Base-by-base conservation (phyloP, 2,329 filamentous ascomycete species). In the Dactylellina cionopaga region DNA sequence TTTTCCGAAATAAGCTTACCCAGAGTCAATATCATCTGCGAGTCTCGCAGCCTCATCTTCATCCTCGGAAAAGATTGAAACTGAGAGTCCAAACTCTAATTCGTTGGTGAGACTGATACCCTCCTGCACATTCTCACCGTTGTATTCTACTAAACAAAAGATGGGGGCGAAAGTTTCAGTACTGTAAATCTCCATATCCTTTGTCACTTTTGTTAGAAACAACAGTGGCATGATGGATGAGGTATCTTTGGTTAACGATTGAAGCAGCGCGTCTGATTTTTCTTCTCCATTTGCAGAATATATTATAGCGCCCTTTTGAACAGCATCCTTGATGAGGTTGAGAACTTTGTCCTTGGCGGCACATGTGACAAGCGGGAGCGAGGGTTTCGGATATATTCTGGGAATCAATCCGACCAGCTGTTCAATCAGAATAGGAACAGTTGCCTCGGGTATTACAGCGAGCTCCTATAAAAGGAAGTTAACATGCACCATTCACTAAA, bases 161-260 rank as follows among this genome's bases (percentile, higher is more conserved):
- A 86, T 87, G 0, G 92, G 91, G 0, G 90, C 92, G 76, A 96
- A 96, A 0, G 87, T 90, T 80, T 96, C 92, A 0, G 85, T 88
- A 75, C 85, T 81, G 80, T 89, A 94, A 13, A 96, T 81, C 63
- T 91, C 88, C 91, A 94, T 95, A 0, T 86, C 84, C 74, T 85
- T 84, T 25, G 81, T 89, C 13, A 93, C 88, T 68, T 85, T 85
- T 25, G 86, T 86, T 0, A 96, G 81, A 62, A 94, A 85, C 62
- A 91, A 81, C 2, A 90, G 89, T 0, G 86, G 84, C 82, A 92
- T 75, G 41, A 81, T 22, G 17, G 64, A 73, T n/a, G 24, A 25
- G 19, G 35, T 1, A 24, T 60, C 31, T 27, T 59, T 7, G 7
- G 29, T 7, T n/a, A 58, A 6, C 4, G 56, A 25, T 11, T 43